Percentiles rank a stretch among this genome's conserved stretches.
phyloP scores from a whole-genome alignment of 1,284 basidiomycete species.

The Xerocomus nothofagi region DNA sequence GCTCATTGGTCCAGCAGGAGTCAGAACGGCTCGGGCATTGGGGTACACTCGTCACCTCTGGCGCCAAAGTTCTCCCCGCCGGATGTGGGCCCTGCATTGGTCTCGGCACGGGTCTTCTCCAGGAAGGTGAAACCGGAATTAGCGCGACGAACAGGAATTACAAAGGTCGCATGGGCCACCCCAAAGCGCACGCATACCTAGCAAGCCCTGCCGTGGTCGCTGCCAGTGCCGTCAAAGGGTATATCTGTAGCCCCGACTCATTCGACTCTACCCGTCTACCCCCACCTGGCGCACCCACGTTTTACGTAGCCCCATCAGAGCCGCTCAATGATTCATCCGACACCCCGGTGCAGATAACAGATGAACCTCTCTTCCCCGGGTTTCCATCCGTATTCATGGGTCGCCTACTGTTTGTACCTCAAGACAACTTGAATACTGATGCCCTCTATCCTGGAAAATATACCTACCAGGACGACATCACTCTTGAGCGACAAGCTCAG shows the following conservation, averaged over 20 bases:
- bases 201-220: constrained; percentile 97
- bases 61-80: constrained; percentile 90
- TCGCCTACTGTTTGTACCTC: constrained; percentile 87
- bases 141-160: constrained; percentile 99
- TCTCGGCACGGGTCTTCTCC: constrained; percentile 86
- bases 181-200: constrained; percentile 93
- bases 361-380: constrained; percentile 69
- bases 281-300: constrained; percentile 53
- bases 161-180: constrained; percentile 97
- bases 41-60: constrained; percentile 82
- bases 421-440: constrained; percentile 98
- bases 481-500: constrained; percentile 89
- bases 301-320: constrained; percentile 51
- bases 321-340: constrained; percentile 28
- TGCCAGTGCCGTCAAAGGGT: constrained; percentile 90
- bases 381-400: constrained; percentile 88
- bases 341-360: constrained; percentile 28
- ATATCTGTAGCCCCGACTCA: constrained; percentile 84
- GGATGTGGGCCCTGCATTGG: constrained; percentile 99
- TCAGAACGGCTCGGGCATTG: constrained; percentile 87
- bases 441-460: constrained; percentile 99
- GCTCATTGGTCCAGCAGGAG: constrained; percentile 88
- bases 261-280: constrained; percentile 60
- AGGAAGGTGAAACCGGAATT: constrained; percentile 95
- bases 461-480: constrained; percentile 99